Evolutionary conservation across 2,329 filamentous ascomycete species (phyloP).

Genomic region (Calycina marina): DNA sequence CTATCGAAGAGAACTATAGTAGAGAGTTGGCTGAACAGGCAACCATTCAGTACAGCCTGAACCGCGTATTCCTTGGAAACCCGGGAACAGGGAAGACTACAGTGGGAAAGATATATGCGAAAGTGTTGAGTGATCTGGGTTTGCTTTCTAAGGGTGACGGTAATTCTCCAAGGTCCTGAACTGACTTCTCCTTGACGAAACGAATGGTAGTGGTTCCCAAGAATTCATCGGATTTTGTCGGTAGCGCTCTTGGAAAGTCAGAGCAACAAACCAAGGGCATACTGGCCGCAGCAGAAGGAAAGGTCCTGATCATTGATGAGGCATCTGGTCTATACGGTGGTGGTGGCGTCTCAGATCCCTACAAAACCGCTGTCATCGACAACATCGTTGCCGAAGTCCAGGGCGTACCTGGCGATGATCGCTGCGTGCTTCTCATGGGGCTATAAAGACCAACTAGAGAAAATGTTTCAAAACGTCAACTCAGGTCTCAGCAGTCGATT

Average conservation of each 20-base stretch:
- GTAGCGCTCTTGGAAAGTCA: conserved; percentile 45
- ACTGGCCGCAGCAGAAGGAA: conserved; percentile 48
- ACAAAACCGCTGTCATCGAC: conserved; percentile 52
- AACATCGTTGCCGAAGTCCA: conserved; percentile 61
- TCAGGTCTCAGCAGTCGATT: conserved; percentile 55
- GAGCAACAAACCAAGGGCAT: conserved; percentile 62
- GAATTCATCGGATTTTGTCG: conserved; percentile 62
- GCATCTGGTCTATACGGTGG: conserved; percentile 48
- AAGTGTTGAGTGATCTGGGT: conserved; percentile 52
- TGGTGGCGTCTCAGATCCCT: conserved; percentile 31
- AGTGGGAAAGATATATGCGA: conserved; percentile 57
- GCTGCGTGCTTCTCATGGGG: conserved; percentile 59
- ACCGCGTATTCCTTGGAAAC: conserved; percentile 54
- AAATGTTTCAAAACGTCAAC: conserved; percentile 63
- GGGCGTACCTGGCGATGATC: conserved; percentile 52
- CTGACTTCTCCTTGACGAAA: not conserved
- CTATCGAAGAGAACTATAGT: conserved; percentile 47
- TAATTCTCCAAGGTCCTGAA: conserved; percentile 23
- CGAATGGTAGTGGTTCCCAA: conserved; percentile 44
- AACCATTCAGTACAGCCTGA: conserved; percentile 44
- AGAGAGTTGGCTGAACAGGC: conserved; percentile 49
- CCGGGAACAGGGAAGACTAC: conserved; percentile 69
- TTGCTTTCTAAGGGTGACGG: conserved; percentile 54
- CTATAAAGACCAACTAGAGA: conserved; percentile 53
- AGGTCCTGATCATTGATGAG: conserved; percentile 70